These are phyloP conservation scores for Trichoderma aggressivum DNA, from an alignment of 2,329 filamentous ascomycete genomes.

Conservation along the genomic window DNA sequence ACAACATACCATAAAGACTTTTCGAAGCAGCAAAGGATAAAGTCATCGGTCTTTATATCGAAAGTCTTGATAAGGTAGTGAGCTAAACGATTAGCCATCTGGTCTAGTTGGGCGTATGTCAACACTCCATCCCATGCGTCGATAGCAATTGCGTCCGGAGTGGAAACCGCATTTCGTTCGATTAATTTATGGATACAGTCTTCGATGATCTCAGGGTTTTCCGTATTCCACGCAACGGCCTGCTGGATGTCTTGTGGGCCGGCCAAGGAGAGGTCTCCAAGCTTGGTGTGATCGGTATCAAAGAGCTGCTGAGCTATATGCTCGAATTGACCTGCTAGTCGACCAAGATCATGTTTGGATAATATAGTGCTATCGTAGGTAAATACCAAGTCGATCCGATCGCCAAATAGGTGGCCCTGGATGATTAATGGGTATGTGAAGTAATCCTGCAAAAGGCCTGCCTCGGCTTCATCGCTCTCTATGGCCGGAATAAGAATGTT, in stretches of 20 bases:
- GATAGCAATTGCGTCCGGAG: neutral
- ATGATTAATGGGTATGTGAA: conserved; percentile 10
- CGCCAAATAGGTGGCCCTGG: neutral
- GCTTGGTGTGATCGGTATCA: neutral
- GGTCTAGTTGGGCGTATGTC: conserved; percentile 17
- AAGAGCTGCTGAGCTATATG: conserved; percentile 3
- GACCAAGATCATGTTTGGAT: neutral
- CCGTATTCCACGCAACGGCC: neutral
- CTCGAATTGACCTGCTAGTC: conserved; percentile 4
- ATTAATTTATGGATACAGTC: neutral
- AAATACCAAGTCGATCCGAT: neutral
- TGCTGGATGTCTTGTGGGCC: neutral
- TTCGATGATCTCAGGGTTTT: conserved; percentile 3
- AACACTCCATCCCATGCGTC: conserved; percentile 12
- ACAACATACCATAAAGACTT: conserved; percentile 24
- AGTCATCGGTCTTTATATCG: neutral
- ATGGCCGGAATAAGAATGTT: neutral
- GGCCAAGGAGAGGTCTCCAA: neutral
- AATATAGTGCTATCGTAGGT: neutral
- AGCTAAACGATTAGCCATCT: neutral
- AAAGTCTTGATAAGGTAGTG: neutral
- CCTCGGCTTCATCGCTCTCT: neutral
- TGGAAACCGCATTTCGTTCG: conserved; percentile 28
- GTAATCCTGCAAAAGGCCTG: neutral
- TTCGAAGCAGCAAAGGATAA: conserved; percentile 16